Conservation (phyloP, 345 rosid genomes). For the Populus euphratica region DNA sequence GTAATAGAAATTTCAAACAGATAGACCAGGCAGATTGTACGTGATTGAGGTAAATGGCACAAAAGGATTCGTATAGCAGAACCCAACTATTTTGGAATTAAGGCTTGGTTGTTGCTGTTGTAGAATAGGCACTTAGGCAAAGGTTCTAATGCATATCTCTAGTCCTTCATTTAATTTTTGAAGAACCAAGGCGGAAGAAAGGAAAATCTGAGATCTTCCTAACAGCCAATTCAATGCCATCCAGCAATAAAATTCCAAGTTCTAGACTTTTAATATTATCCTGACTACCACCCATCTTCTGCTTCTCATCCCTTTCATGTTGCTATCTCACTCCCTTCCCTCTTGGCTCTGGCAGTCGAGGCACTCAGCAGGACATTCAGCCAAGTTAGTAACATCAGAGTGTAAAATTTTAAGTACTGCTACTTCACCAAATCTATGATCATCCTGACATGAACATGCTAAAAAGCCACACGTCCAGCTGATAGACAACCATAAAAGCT, state of each 20-base stretch:
- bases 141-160: neutral
- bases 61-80: neutral
- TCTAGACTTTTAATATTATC: neutral
- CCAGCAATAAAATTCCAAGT: neutral
- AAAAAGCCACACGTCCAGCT: neutral
- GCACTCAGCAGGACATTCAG: neutral
- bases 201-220: neutral
- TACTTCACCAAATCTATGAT: neutral
- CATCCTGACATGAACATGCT: neutral
- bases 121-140: too few relatives aligned
- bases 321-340: neutral
- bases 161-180: neutral
- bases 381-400: neutral
- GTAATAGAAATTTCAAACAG: neutral
- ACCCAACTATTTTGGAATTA: too few relatives aligned
- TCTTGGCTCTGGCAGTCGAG: neutral
- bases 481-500: neutral
- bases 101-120: too few relatives aligned
- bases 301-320: neutral
- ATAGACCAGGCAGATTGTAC: neutral
- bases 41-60: neutral
- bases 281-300: neutral
- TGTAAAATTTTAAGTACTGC: neutral
- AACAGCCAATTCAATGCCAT: neutral
- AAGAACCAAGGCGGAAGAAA: slow-evolving; percentile 1